Evolutionary conservation across 306 rosid genomes (phyloP).

Genomic region (Cucurbita moschata): DNA sequence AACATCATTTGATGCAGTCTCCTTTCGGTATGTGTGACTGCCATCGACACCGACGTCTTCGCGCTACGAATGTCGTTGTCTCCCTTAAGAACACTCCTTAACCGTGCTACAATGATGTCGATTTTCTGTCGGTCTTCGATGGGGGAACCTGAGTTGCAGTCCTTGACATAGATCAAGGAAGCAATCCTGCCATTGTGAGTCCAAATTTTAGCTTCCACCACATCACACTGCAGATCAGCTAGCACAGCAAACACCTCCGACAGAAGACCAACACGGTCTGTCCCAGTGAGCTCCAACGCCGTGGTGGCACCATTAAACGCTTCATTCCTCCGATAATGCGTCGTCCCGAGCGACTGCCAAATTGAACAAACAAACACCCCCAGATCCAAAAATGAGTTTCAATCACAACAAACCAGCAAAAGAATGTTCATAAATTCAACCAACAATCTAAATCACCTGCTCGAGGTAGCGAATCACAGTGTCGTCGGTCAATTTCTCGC

Average conservation of each 20-base stretch:
- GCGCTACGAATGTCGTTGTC: constrained; percentile 80
- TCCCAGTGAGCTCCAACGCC: constrained; percentile 64
- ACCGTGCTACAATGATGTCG: constrained; percentile 44
- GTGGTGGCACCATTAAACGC: constrained; percentile 42
- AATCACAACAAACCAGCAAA: not conserved
- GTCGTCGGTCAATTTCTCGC: constrained; percentile 71
- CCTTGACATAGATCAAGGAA: constrained; percentile 52
- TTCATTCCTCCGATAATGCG: constrained; percentile 29
- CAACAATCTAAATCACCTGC: constrained; percentile 39
- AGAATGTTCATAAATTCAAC: not conserved
- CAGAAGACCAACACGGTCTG: constrained; percentile 81
- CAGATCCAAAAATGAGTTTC: not conserved
- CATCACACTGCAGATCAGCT: constrained; percentile 74
- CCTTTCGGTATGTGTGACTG: constrained; percentile 63
- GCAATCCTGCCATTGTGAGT: constrained; percentile 95
- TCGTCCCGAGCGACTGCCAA: constrained; percentile 53
- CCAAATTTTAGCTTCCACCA: constrained; percentile 89
- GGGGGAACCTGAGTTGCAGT: constrained; percentile 46
- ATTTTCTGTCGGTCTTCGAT: constrained; percentile 67
- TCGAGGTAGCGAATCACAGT: constrained; percentile 56
- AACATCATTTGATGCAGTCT: constrained; percentile 96
- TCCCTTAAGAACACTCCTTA: constrained; percentile 74
- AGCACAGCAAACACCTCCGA: constrained; percentile 90
- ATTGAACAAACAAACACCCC: not conserved
- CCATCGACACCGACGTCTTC: constrained; percentile 54